Evolutionary conservation across 306 rosid species (phyloP).

Genomic region (Cucurbita argyrosperma): DNA sequence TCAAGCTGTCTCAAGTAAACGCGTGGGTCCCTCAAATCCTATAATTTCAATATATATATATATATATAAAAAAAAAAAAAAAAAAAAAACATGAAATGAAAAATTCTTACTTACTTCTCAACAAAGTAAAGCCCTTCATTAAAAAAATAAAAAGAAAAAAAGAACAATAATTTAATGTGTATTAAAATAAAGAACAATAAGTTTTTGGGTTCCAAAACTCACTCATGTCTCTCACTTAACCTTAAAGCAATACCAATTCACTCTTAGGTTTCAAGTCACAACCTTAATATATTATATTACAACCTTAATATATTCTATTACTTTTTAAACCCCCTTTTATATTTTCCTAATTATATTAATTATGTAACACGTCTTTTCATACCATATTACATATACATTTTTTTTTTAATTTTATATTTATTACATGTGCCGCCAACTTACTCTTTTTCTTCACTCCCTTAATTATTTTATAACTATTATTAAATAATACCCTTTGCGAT

Average conservation of each 20-base stretch:
- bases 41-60: not conserved
- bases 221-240: not conserved
- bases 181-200: not conserved
- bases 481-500: not conserved
- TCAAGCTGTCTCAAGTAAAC: conserved; percentile 29
- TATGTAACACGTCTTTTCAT: not conserved
- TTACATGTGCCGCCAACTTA: not conserved
- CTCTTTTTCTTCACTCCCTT: not conserved
- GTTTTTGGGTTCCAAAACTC: not conserved
- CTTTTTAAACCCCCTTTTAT: not conserved
- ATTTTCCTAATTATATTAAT: not conserved
- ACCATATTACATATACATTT: not conserved
- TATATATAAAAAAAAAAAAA: not conserved
- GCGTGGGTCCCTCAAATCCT: conserved; percentile 20
- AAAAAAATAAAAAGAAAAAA: not conserved
- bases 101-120: conserved; percentile 31
- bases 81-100: not conserved
- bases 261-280: not conserved
- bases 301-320: not conserved
- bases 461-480: no score
- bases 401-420: not conserved
- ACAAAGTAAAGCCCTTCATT: conserved; percentile 36
- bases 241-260: not conserved
- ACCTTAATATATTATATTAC: not conserved
- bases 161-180: not conserved